Conservation (phyloP, 495 filamentous ascomycete species). For the Tetracladium setigerum region DNA sequence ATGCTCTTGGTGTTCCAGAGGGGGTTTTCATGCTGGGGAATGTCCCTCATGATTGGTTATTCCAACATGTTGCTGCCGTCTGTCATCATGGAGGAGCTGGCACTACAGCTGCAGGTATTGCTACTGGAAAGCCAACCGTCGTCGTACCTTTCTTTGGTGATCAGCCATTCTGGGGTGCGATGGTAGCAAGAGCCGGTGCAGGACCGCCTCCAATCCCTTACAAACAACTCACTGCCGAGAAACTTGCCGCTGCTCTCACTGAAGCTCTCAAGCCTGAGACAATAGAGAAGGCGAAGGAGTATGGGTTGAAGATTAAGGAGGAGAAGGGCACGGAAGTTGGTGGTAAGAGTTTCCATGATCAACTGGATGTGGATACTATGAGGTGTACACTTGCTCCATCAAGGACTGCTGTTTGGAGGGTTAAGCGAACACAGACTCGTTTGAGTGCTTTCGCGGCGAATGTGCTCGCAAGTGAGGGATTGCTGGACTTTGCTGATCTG, state of each 20-base stretch:
- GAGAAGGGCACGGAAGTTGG: conserved; percentile 60
- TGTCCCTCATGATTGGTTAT: conserved; percentile 78
- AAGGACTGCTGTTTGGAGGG: conserved; percentile 61
- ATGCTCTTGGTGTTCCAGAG: conserved; percentile 50
- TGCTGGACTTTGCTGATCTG: conserved; percentile 54
- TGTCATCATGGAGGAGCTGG: conserved; percentile 81
- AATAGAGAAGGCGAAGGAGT: conserved; percentile 43
- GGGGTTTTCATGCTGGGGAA: conserved; percentile 73
- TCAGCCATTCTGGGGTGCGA: conserved; percentile 76
- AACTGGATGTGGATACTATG: conserved; percentile 51
- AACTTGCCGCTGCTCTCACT: conserved; percentile 53
- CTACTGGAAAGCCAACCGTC: conserved; percentile 60
- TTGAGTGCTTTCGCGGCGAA: conserved; percentile 65
- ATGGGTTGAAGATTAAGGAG: conserved; percentile 52
- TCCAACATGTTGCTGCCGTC: conserved; percentile 64
- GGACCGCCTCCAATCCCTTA: conserved; percentile 66
- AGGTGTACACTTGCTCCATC: conserved; percentile 58
- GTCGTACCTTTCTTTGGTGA: conserved; percentile 84
- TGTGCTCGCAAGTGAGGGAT: conserved; percentile 52
- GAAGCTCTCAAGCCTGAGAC: conserved; percentile 50
- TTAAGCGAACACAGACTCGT: conserved; percentile 53
- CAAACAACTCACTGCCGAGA: conserved; percentile 55
- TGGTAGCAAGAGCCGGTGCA: conserved; percentile 64
- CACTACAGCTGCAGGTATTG: conserved; percentile 69
- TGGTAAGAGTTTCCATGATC: conserved; percentile 61